phyloP scores from a whole-genome alignment of 306 rosid species.

The Trifolium repens region DNA sequence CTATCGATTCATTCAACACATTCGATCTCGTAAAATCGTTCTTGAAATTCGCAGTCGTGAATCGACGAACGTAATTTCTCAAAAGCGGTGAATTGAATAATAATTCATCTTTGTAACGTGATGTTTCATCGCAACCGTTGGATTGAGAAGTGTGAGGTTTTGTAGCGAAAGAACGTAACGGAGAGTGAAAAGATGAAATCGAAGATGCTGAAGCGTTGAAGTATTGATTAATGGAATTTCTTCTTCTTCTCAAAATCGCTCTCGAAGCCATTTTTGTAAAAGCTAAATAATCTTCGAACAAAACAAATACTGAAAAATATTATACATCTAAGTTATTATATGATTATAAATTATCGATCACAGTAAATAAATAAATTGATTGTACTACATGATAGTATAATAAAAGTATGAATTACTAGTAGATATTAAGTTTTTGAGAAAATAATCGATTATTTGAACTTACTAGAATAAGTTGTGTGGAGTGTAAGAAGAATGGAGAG shows the following conservation, averaged over 20 bases:
- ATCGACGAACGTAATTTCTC: constrained; percentile 32
- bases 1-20: constrained; percentile 31
- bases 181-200: constrained; percentile 45
- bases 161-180: constrained; percentile 36
- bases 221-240: constrained; percentile 44
- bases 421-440: too few species aligned
- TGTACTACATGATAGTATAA: background rate
- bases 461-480: background rate
- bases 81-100: constrained; percentile 39
- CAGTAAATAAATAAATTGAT: background rate
- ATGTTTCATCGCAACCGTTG: constrained; percentile 17
- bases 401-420: too few species aligned
- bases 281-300: too few species aligned
- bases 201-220: constrained; percentile 40
- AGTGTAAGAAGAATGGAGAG: constrained; percentile 5
- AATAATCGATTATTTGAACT: constrained; percentile 2
- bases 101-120: constrained; percentile 25
- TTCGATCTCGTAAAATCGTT: constrained; percentile 29
- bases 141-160: constrained; percentile 38
- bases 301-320: background rate
- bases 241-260: constrained; percentile 66
- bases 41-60: constrained; percentile 27
- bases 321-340: constrained; percentile 14
- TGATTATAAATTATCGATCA: constrained; percentile 7
- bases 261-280: constrained; percentile 59